phyloP scores from a whole-genome alignment of 1,139 yeast species.

The Tardiomyces digboiensis region DNA sequence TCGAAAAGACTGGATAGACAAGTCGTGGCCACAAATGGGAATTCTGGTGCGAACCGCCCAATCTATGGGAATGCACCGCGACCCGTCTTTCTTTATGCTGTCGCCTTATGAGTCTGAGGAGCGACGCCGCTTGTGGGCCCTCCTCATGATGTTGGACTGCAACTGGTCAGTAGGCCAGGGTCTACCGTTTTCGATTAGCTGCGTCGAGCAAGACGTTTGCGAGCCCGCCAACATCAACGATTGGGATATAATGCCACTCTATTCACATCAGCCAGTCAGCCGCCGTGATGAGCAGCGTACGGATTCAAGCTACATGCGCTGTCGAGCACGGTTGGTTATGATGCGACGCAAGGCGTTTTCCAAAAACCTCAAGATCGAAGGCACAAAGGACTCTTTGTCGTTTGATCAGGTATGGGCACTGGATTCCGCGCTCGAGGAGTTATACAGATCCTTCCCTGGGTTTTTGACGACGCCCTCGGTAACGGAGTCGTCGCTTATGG shows the following conservation, averaged over 20 bases:
- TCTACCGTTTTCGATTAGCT: constrained; percentile 20
- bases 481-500: constrained; percentile 10
- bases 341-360: constrained; percentile 10
- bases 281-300: constrained; percentile 7
- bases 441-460: constrained; percentile 16
- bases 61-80: constrained; percentile 28
- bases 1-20: constrained; percentile 18
- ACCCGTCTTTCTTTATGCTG: constrained; percentile 26
- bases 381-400: constrained; percentile 8
- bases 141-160: constrained; percentile 19
- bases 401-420: constrained; percentile 15
- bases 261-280: neutral
- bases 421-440: constrained; percentile 16
- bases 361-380: constrained; percentile 6
- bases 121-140: constrained; percentile 23
- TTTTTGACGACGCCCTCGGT: constrained; percentile 13
- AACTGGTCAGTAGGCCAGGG: constrained; percentile 23
- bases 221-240: constrained; percentile 20
- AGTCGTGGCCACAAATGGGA: constrained; percentile 22
- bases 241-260: constrained; percentile 12
- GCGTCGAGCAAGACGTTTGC: constrained; percentile 20
- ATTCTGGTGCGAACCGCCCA: constrained; percentile 20
- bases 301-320: constrained; percentile 16
- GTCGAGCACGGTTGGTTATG: constrained; percentile 11
- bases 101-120: constrained; percentile 24